Evolutionary conservation across 2,329 filamentous ascomycete species (phyloP), one percentile per base, ranked within the genome.

Genomic region (Hymenoscyphus occultus): DNA sequence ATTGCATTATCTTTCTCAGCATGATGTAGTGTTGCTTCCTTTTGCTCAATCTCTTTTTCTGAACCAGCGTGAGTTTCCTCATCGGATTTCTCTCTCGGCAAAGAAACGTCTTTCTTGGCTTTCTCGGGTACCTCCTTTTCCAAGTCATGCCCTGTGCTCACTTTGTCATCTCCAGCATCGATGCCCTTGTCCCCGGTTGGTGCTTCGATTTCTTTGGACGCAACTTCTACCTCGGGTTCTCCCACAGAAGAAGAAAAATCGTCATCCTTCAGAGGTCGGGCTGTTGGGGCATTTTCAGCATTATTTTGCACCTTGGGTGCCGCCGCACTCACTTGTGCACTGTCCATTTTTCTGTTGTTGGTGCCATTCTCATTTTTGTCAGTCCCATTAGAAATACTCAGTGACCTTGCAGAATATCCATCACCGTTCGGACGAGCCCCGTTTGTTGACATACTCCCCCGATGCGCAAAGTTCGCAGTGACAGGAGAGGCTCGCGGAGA

Each of bases 261-360:
- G 13, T 54, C 48, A n/a, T 54, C 56, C 16, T 39, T 58, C 31
- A 58, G 31, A 58, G 31, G 9, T 58, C 35, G 31, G 32, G 35
- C 35, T 39, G 56, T 9, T 58, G 56, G 31, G 3, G n/a, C 31
- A 35, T 14, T 16, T 39, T 58, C 56, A 58, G 56, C 56, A 35
- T 58, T 14, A 39, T 58, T 16, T 58, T 58, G 31, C 31, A 35
- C 56, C 56, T 35, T 39, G 35, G 31, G 56, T 58, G 31, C 56
- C 35, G 56, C 56, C 35, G 56, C 31, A 58, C 56, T 58, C 56
- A 58, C 56, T 58, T 58, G 19, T 35, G 31, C 22, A 14, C 31
- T 58, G 32, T 58, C 56, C 14, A 39, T 19, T 57, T 39, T 35
- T 9, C 28, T 31, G 12, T 5, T 31, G n/a, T 32, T 42, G 1